phyloP scores from a whole-genome alignment of 164 flowering plant species.

The Tetracentron sinense region DNA sequence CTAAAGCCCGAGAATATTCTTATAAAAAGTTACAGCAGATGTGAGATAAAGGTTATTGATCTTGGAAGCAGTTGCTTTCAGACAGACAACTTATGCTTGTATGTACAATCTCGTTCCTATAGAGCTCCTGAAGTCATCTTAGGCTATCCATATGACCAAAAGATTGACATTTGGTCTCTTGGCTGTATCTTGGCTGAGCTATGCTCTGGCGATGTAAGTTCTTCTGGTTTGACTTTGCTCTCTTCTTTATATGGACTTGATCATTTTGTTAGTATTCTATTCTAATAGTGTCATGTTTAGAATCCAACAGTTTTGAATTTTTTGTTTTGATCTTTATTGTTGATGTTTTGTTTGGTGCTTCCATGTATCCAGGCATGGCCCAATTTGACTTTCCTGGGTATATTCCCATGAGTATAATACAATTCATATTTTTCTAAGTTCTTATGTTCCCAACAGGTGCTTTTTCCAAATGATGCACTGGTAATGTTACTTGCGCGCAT shows the following conservation, averaged over 20 bases:
- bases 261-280: no score
- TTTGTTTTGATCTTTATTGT: no score
- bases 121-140: slow-evolving; percentile 97
- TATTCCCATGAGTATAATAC: no score
- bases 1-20: slow-evolving; percentile 94
- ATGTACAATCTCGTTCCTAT: slow-evolving; percentile 94
- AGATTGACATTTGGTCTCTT: slow-evolving; percentile 92
- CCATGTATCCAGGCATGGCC: no score
- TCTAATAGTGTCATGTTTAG: no score
- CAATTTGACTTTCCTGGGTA: no score
- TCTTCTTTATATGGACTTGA: no score
- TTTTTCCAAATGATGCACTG: slow-evolving; percentile 81
- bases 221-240: no score
- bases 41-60: slow-evolving; percentile 88
- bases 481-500: slow-evolving; percentile 74
- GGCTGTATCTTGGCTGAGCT: slow-evolving; percentile 97
- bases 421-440: not conserved
- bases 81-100: slow-evolving; percentile 75
- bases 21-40: slow-evolving; percentile 81
- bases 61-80: slow-evolving; percentile 96
- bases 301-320: no score
- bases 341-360: no score
- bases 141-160: slow-evolving; percentile 78
- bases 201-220: slow-evolving; percentile 80
- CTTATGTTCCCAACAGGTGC: slow-evolving; percentile 49